Evolutionary conservation across 2,329 filamentous ascomycete species (phyloP).

Genomic region (Botrytis medusae): DNA sequence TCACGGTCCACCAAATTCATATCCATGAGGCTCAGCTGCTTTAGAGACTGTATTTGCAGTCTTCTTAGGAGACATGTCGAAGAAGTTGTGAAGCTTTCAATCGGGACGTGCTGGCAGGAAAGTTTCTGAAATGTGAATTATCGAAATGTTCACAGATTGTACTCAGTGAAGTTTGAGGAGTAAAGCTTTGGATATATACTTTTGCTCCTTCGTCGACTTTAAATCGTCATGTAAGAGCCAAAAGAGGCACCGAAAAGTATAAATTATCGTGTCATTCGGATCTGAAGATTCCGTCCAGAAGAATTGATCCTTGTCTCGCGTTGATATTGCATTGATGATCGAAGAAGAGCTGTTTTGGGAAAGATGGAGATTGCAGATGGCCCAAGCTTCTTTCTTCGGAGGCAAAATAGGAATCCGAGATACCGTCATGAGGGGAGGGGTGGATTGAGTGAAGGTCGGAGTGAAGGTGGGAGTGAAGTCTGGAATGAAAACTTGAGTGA

Average conservation of each 20-base stretch:
- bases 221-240: not conserved
- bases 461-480: not conserved
- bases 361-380: not conserved
- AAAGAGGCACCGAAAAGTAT: not conserved
- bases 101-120: not conserved
- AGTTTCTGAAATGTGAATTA: not conserved
- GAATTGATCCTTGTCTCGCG: conserved; percentile 9
- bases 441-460: not conserved
- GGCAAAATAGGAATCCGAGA: not conserved
- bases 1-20: conserved; percentile 42
- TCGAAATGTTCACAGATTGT: not conserved
- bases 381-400: not conserved
- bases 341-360: not conserved
- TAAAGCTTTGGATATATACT: not conserved
- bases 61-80: conserved; percentile 33
- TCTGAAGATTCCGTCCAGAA: not conserved
- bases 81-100: not conserved
- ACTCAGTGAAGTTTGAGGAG: not conserved
- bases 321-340: not conserved
- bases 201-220: not conserved
- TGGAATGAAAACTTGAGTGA: too few species aligned
- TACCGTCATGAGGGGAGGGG: not conserved
- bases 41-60: conserved; percentile 25
- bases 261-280: conserved; percentile 9
- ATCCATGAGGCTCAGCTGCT: conserved; percentile 36